Evolutionary conservation across 768 basidiomycete genomes (phyloP).

Genomic region (Phylloporus sp.): DNA sequence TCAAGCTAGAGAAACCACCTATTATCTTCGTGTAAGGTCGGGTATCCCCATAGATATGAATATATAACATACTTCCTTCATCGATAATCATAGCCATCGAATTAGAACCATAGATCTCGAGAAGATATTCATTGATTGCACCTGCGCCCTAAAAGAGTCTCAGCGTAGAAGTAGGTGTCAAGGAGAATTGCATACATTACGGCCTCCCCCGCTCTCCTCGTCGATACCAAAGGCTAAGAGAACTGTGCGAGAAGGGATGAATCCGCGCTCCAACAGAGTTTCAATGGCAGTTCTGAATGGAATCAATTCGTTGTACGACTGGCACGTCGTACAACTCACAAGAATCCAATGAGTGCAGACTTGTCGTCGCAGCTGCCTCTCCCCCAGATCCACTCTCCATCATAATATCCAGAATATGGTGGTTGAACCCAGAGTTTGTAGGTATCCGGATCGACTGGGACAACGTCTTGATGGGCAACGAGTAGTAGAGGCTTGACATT

Average conservation of each 20-base stretch:
- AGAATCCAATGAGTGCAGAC: slow-evolving; percentile 32
- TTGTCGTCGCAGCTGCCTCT: slow-evolving; percentile 47
- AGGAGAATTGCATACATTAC: slow-evolving; percentile 28
- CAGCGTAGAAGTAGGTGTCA: neutral
- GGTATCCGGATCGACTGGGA: slow-evolving; percentile 46
- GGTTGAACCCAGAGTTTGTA: slow-evolving; percentile 46
- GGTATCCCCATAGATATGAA: neutral
- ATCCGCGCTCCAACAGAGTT: slow-evolving; percentile 24
- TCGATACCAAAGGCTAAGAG: slow-evolving; percentile 41
- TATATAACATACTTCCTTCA: slow-evolving; percentile 43
- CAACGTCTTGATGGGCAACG: slow-evolving; percentile 48
- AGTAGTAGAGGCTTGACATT: slow-evolving; percentile 53
- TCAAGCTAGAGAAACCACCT: slow-evolving; percentile 30
- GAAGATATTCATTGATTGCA: slow-evolving; percentile 36
- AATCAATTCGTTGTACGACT: neutral
- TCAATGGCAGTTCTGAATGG: slow-evolving; percentile 21
- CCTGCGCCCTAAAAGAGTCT: slow-evolving; percentile 37
- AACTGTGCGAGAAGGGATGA: slow-evolving; percentile 28
- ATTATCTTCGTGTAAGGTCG: neutral
- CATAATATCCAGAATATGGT: slow-evolving; percentile 47
- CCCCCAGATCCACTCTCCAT: slow-evolving; percentile 46
- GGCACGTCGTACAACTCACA: slow-evolving; percentile 23
- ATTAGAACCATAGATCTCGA: slow-evolving; percentile 43
- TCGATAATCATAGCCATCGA: slow-evolving; percentile 53
- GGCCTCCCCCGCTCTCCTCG: slow-evolving; percentile 39